phyloP scores from a whole-genome alignment of 345 rosid species.

The Trapa bicornis region DNA sequence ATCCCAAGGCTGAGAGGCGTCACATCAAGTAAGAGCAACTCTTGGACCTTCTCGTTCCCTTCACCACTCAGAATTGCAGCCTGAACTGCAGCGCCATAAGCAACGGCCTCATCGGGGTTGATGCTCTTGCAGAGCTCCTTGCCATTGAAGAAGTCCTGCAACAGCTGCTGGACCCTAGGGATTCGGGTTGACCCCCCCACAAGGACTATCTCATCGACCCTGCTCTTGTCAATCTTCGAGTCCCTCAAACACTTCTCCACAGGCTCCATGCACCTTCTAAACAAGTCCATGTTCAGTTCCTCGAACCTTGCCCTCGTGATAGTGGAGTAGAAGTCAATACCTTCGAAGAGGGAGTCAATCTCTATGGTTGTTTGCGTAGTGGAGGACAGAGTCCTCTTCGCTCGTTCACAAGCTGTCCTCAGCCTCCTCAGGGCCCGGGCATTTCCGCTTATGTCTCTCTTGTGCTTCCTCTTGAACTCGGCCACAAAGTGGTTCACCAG shows the following conservation, averaged over 20 bases:
- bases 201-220: slow-evolving; percentile 8
- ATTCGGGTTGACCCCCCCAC: slow-evolving; percentile 22
- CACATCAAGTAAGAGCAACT: slow-evolving; percentile 22
- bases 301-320: slow-evolving; percentile 24
- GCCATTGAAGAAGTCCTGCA: slow-evolving; percentile 20
- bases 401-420: slow-evolving; percentile 24
- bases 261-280: slow-evolving; percentile 21
- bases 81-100: slow-evolving; percentile 21
- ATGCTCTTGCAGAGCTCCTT: slow-evolving; percentile 28
- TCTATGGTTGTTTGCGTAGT: slow-evolving; percentile 24
- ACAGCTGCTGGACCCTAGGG: slow-evolving; percentile 18
- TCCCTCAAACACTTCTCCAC: slow-evolving; percentile 26
- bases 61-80: slow-evolving; percentile 20
- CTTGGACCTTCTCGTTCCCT: slow-evolving; percentile 24
- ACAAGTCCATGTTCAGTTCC: slow-evolving; percentile 27
- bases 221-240: slow-evolving; percentile 17
- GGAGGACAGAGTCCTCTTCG: slow-evolving; percentile 21
- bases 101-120: slow-evolving; percentile 21
- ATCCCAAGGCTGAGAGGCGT: slow-evolving; percentile 25
- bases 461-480: slow-evolving; percentile 18
- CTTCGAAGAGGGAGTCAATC: slow-evolving; percentile 23
- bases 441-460: slow-evolving; percentile 20
- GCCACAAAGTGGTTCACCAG: slow-evolving; percentile 20
- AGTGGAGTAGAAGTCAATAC: slow-evolving; percentile 22
- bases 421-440: slow-evolving; percentile 24